phyloP scores from a whole-genome alignment of 2,329 filamentous ascomycete species.

The Epichloe scottii region DNA sequence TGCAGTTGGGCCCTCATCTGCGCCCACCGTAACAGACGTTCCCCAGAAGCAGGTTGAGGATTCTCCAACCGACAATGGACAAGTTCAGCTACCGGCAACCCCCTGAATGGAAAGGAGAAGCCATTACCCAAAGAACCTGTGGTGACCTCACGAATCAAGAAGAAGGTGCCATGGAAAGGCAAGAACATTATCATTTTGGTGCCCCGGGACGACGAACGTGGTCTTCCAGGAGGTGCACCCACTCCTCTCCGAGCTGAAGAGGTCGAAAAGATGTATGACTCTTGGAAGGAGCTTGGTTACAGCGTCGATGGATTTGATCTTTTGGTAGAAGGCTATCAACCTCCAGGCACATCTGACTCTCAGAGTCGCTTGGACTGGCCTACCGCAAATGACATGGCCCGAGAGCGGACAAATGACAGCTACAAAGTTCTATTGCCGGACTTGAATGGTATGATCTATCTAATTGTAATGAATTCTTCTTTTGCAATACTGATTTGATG shows the following conservation, averaged over 20 bases:
- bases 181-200: constrained; percentile 62
- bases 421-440: constrained; percentile 59
- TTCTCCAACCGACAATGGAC: constrained; percentile 13
- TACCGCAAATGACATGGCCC: constrained; percentile 40
- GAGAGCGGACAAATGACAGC: constrained; percentile 39
- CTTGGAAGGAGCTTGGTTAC: constrained; percentile 60
- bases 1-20: not conserved
- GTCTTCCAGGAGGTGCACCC: constrained; percentile 39
- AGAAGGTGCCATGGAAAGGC: constrained; percentile 62
- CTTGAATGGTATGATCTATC: constrained; percentile 37
- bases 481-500: constrained; percentile 7
- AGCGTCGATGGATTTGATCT: constrained; percentile 56
- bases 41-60: not conserved
- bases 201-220: constrained; percentile 54
- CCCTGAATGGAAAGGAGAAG: constrained; percentile 23
- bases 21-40: not conserved
- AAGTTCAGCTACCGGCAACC: constrained; percentile 19
- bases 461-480: not conserved
- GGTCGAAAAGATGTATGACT: constrained; percentile 47
- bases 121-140: constrained; percentile 26
- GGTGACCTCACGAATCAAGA: constrained; percentile 47
- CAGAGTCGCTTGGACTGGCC: constrained; percentile 63
- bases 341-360: constrained; percentile 29
- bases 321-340: constrained; percentile 30
- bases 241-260: constrained; percentile 43